Evolutionary conservation across 805 yeast genomes (phyloP).

Genomic region (Wickerhamomyces rabaulensis): DNA sequence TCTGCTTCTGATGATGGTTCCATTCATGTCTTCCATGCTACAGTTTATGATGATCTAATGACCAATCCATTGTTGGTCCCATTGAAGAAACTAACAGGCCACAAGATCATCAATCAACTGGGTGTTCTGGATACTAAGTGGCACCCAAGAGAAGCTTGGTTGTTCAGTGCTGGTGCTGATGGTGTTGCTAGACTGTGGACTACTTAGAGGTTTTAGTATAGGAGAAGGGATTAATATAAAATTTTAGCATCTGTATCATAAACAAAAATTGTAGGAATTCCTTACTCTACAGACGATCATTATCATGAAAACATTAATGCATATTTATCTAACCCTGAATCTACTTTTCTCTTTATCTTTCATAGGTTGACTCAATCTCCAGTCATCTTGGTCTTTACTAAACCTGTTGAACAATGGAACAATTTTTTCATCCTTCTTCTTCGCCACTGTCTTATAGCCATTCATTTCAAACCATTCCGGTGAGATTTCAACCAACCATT

Average conservation of each 20-base stretch:
- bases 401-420: slow-evolving; percentile 10
- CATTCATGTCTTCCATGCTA: slow-evolving; percentile 92
- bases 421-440: slow-evolving; percentile 11
- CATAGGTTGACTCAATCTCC: slow-evolving; percentile 8
- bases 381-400: slow-evolving; percentile 7
- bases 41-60: slow-evolving; percentile 92
- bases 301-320: no score
- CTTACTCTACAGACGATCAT: no score
- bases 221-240: background rate
- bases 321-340: slow-evolving; percentile 2
- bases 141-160: slow-evolving; percentile 99
- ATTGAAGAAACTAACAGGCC: slow-evolving; percentile 89
- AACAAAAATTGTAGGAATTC: no score
- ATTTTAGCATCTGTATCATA: background rate
- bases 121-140: slow-evolving; percentile 87
- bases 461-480: slow-evolving; percentile 9
- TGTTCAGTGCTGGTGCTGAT: slow-evolving; percentile 96
- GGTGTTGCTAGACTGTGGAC: slow-evolving; percentile 96
- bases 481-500: slow-evolving; percentile 47
- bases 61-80: slow-evolving; percentile 95
- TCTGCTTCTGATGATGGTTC: slow-evolving; percentile 94
- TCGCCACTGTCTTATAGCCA: slow-evolving; percentile 10
- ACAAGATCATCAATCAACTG: slow-evolving; percentile 67
- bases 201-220: slow-evolving; percentile 39
- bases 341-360: slow-evolving; percentile 4